Percentiles rank a stretch among this genome's conserved stretches.
These are phyloP conservation scores for Cantharellus anzutake DNA, from an alignment of 768 basidiomycete genomes.

Conservation along the genomic window DNA sequence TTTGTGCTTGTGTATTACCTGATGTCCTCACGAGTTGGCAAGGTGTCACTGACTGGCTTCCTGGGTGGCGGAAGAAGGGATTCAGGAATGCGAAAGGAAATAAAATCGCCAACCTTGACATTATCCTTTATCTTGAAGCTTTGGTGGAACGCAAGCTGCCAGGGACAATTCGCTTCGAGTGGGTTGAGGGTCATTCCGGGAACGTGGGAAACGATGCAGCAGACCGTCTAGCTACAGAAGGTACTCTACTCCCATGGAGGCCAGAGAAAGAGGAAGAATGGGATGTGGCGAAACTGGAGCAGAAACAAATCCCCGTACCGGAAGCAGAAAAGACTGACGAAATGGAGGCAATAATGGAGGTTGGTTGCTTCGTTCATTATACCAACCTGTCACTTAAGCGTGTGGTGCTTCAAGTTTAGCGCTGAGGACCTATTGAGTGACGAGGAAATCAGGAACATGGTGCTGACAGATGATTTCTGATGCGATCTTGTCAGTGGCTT, in stretches of 20 bases:
- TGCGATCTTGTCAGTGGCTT: no score
- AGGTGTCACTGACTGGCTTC: slow-evolving; percentile 57
- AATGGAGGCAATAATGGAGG: no score
- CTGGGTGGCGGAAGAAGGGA: slow-evolving; percentile 36
- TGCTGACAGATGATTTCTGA: no score
- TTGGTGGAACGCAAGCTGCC: slow-evolving; percentile 33
- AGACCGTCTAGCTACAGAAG: slow-evolving; percentile 49
- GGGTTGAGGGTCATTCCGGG: slow-evolving; percentile 69
- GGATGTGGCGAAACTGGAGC: background rate
- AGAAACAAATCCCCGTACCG: no score
- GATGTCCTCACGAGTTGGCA: slow-evolving; percentile 1
- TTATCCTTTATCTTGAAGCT: slow-evolving; percentile 53
- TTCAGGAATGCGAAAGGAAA: slow-evolving; percentile 30
- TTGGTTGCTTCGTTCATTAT: no score
- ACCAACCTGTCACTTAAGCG: no score
- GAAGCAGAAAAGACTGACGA: no score
- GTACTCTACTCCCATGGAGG: slow-evolving; percentile 13
- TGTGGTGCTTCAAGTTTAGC: no score
- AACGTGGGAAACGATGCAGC: slow-evolving; percentile 74
- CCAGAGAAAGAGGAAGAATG: slow-evolving; percentile 2
- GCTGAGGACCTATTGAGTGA: no score
- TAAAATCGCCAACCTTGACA: slow-evolving; percentile 48
- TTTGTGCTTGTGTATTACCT: background rate
- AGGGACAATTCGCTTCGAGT: slow-evolving; percentile 33
- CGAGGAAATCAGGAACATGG: no score